phyloP scores from a whole-genome alignment of 208 protist species.

The Leptomonas pyrrhocoris region DNA sequence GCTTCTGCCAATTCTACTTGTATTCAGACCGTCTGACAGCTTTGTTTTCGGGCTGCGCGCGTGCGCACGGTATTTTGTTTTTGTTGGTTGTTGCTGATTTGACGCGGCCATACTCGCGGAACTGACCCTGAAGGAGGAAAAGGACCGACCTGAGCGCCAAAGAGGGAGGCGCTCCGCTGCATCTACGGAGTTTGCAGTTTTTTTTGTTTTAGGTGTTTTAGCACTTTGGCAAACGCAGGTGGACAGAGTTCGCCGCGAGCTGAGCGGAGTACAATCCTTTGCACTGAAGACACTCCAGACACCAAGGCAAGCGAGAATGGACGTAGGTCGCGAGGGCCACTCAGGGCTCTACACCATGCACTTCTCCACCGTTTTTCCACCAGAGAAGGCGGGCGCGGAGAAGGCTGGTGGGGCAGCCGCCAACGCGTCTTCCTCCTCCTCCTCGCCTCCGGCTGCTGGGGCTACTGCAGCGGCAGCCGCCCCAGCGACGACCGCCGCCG shows the following conservation, averaged over 20 bases:
- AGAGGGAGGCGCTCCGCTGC: too few species aligned
- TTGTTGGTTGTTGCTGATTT: too few species aligned
- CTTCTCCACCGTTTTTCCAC: slow-evolving; percentile 73
- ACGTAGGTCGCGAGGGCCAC: slow-evolving; percentile 61
- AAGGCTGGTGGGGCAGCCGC: slow-evolving; percentile 2
- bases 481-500: background rate
- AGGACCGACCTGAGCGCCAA: too few species aligned
- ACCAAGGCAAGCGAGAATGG: slow-evolving; percentile 28
- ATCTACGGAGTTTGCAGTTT: too few species aligned
- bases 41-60: too few species aligned
- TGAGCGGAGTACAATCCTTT: background rate
- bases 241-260: too few species aligned
- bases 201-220: too few species aligned
- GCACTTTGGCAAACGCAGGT: too few species aligned
- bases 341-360: slow-evolving; percentile 85
- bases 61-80: too few species aligned
- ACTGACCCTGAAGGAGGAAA: too few species aligned
- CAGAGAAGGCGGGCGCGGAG: slow-evolving; percentile 33
- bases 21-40: too few species aligned
- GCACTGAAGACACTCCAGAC: background rate
- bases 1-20: background rate
- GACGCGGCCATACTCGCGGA: too few species aligned
- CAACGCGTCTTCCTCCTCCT: slow-evolving; percentile 26
- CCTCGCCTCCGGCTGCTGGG: slow-evolving; percentile 4
- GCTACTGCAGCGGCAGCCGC: background rate